These are phyloP conservation scores for Candida loeiensis DNA, from an alignment of 805 yeast species.

Conservation along the genomic window DNA sequence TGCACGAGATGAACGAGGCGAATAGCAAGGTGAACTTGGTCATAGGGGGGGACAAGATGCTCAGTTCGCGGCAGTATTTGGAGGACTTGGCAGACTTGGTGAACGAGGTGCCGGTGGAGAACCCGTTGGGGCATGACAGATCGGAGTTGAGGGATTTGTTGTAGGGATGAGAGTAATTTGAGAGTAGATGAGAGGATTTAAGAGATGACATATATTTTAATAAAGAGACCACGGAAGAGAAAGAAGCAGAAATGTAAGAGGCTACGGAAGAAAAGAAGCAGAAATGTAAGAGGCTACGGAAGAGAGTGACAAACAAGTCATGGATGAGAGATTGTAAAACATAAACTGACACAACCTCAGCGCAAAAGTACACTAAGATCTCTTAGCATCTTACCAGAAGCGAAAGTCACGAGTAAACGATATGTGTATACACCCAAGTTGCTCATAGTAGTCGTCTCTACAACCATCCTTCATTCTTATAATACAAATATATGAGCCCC, in stretches of 20 bases:
- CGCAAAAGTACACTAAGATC: no score
- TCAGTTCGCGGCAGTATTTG: conserved; percentile 37
- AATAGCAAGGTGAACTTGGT: conserved; percentile 60
- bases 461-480: no score
- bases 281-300: neutral
- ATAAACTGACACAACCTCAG: no score
- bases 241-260: no score
- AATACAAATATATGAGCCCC: no score
- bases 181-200: neutral
- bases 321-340: neutral
- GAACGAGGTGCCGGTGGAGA: conserved; percentile 18
- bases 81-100: conserved; percentile 29
- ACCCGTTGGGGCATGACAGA: conserved; percentile 33
- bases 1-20: conserved; percentile 63
- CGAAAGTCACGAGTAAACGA: no score
- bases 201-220: no score
- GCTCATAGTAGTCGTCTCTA: no score
- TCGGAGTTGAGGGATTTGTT: conserved; percentile 38
- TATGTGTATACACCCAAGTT: no score
- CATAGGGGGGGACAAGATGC: conserved; percentile 62
- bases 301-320: neutral
- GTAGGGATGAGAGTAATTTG: neutral
- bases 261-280: no score
- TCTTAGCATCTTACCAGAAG: no score
- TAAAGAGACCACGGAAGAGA: no score